Conservation (phyloP, 2,329 filamentous ascomycete genomes). For the Scytalidium sp. region DNA sequence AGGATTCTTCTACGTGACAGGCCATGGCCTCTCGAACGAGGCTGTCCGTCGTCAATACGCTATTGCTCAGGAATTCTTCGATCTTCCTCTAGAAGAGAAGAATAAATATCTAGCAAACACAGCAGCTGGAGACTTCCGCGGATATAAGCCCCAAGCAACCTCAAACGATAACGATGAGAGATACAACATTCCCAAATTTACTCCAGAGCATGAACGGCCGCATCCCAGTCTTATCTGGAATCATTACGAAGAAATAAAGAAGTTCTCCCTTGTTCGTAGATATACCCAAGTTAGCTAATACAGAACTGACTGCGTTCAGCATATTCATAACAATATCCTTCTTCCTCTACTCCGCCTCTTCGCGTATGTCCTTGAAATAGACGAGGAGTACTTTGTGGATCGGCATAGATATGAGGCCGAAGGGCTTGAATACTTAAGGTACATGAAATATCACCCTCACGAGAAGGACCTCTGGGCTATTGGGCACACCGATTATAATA, state of each 20-base stretch:
- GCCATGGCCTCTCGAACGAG: slow-evolving; percentile 56
- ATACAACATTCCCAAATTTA: slow-evolving; percentile 57
- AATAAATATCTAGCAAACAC: slow-evolving; percentile 48
- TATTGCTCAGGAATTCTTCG: slow-evolving; percentile 54
- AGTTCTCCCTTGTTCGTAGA: slow-evolving; percentile 33
- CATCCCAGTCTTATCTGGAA: slow-evolving; percentile 46
- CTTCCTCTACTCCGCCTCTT: slow-evolving; percentile 55
- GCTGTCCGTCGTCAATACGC: slow-evolving; percentile 57
- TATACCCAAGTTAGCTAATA: not conserved
- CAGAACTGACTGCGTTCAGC: not conserved
- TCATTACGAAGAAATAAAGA: slow-evolving; percentile 50
- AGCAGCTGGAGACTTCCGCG: slow-evolving; percentile 49
- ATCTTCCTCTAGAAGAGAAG: slow-evolving; percentile 54
- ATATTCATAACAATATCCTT: slow-evolving; percentile 48
- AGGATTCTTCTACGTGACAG: slow-evolving; percentile 60
- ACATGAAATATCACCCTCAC: slow-evolving; percentile 51
- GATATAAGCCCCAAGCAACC: slow-evolving; percentile 38
- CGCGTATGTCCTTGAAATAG: slow-evolving; percentile 57
- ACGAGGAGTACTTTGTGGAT: slow-evolving; percentile 51
- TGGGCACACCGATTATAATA: slow-evolving; percentile 53
- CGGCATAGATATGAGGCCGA: slow-evolving; percentile 53
- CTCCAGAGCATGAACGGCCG: slow-evolving; percentile 36
- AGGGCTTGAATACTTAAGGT: slow-evolving; percentile 56
- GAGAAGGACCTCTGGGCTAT: slow-evolving; percentile 44
- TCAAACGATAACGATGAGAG: slow-evolving; percentile 51